phyloP scores from a whole-genome alignment of 176 grass and related monocot species.

The Tuctoria greenei region DNA sequence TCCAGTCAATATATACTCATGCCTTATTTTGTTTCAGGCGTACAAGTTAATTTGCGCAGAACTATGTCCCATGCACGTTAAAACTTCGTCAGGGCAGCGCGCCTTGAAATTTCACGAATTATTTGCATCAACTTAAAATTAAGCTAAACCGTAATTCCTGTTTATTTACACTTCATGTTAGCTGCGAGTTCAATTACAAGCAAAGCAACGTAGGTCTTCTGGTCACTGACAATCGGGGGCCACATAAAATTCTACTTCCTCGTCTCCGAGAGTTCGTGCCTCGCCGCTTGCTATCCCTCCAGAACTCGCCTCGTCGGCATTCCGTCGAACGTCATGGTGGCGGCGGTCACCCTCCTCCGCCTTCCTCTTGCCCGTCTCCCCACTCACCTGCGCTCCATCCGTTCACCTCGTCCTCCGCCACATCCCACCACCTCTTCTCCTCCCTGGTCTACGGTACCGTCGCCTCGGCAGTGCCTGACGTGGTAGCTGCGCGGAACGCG shows the following conservation, averaged over 20 bases:
- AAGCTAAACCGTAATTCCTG: background rate
- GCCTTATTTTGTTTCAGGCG: background rate
- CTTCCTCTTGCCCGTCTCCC: conserved; percentile 45
- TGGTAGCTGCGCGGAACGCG: background rate
- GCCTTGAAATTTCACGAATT: too few species aligned
- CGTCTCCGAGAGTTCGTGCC: background rate
- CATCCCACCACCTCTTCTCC: conserved; percentile 18
- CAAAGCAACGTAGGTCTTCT: background rate
- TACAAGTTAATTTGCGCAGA: background rate
- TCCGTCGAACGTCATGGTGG: conserved; percentile 49
- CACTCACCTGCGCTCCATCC: conserved; percentile 24
- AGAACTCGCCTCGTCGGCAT: conserved; percentile 11
- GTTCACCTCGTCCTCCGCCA: conserved; percentile 1
- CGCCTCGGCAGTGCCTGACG: conserved; percentile 26
- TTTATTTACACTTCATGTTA: background rate
- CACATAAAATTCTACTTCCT: too few species aligned
- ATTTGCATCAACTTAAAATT: background rate
- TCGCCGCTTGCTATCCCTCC: conserved; percentile 29
- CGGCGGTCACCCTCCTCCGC: conserved; percentile 50
- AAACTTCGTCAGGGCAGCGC: background rate
- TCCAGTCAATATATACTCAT: conserved; percentile 18
- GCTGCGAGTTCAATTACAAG: background rate
- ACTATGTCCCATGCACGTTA: background rate
- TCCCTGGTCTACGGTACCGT: conserved; percentile 29
- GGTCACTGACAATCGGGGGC: background rate